Evolutionary conservation across 768 basidiomycete species (phyloP), one percentile per base, ranked within the genome.

Genomic region (Dioszegia crocea): DNA sequence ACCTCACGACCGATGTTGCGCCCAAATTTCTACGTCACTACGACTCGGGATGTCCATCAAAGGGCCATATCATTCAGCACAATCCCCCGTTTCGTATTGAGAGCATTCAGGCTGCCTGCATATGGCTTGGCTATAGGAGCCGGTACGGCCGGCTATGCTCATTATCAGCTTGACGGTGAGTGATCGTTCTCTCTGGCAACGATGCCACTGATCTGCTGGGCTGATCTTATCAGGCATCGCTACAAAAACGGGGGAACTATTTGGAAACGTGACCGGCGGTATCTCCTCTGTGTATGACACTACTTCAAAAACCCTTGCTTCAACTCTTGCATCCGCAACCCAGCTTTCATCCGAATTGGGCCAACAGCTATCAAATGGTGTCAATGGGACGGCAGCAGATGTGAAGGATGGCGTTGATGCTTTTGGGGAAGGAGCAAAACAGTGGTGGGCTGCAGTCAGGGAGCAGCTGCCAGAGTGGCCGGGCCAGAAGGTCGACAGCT

Each of bases 141-240:
- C 0, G 93, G 93, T 10, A 87, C 90, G 0, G 79, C 94, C 57
- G 90, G 89, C 4, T 98, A 96, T 78, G 93, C 91, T 21, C 92
- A 94, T 76, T 94, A 94, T 81, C 92, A 92, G 79, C 86, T 94
- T 68, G 93, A 98, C 80, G 90, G 93, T 91, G 61, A 64, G 83
- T 59, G 4, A 11, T 24, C 19, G 6, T 24, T 24, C 40, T 6
- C 33, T n/a, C 11, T 14, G 21, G 45, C 19, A 47, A 36, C 50
- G 56, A 57, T 16, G 84, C 66, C 2, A n/a, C n/a, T 33, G 8
- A 33, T 33, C 33, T 33, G 6, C 33, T 33, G n/a, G n/a, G n/a
- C 33, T 33, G 33, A 33, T 14, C 33, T n/a, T 33, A 33, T 14
- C 38, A 76, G 75, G 74, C 24, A 70, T 88, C 2, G 81, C 90